Base-by-base conservation (phyloP, 805 yeast species). In the Clavispora phyllophila region DNA sequence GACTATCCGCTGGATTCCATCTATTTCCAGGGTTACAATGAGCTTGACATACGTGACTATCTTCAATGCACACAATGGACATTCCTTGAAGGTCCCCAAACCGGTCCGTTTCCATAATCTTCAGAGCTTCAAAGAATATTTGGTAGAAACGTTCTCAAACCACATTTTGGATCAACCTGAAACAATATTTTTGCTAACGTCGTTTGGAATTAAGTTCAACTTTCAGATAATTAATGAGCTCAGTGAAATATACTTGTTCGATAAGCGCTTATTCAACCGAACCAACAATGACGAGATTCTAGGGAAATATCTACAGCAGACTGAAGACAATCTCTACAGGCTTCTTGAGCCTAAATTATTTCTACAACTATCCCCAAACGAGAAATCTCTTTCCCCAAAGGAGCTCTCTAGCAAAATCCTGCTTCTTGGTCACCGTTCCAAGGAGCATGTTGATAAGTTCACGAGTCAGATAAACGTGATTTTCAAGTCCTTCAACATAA, bases 161-260 rank as follows among this genome's bases (percentile, higher is more conserved):
- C 45, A 49, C 33, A 23, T 47, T 6, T 51, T 58, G 13, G 62
- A 53, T 15, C 48, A 48, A 34, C 41, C 40, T 1, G 72, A 63
- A 13, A 57, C 66, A 45, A 48, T 69, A n/a, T 68, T 84, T 49
- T 62, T 84, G 12, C 60, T 84, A 29, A 73, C 88, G 2, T 78
- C 88, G 1, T 81, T 75, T 57, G 90, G 90, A 0, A 71, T 78
- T 36, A 79, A 76, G 51, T 65, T 84, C 48, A 79, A 76, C 57
- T 75, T 66, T 56, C 70, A 68, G 54, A 71, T 69, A 70, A 67
- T 70, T 36, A 66, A 76, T 49, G 82, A 78, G 45, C 58, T 74
- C 24, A 66, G 65, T 40, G 84, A 81, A 45, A 65, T 83, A 3
- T 83, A 74, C 57, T 79, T 78, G 1, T 84, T 72, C 60, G 88